Percentiles rank a stretch among this genome's conserved stretches.
Evolutionary conservation across 768 basidiomycete species (phyloP).

Genomic region (Tricholoma sp.): DNA sequence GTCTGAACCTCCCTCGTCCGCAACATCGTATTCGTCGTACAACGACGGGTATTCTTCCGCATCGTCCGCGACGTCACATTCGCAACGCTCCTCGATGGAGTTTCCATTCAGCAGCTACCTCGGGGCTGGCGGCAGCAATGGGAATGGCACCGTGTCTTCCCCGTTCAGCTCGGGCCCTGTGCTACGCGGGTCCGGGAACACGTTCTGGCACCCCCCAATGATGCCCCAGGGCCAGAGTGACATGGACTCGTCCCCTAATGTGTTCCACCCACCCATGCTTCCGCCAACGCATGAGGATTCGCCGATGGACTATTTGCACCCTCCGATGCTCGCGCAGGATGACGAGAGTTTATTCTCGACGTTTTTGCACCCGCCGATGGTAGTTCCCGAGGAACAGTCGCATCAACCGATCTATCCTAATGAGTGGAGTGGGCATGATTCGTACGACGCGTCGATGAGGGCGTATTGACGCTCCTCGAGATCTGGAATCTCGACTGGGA

Average conservation of each 20-base stretch:
- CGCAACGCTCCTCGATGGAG: conserved; percentile 64
- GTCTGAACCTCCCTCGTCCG: conserved; percentile 54
- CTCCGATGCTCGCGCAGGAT: conserved; percentile 52
- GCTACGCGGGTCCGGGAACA: conserved; percentile 51
- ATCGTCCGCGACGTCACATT: conserved; percentile 51
- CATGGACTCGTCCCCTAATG: conserved; percentile 37
- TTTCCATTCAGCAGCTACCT: conserved; percentile 53
- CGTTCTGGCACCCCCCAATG: conserved; percentile 81
- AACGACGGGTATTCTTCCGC: conserved; percentile 56
- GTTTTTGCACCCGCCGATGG: conserved; percentile 44
- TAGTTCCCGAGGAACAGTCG: conserved; percentile 29
- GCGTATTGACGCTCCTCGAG: conserved; percentile 10
- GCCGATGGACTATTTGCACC: conserved; percentile 71
- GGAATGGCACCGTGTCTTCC: conserved; percentile 15
- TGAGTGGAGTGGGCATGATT: conserved; percentile 14
- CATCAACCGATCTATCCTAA: conserved; percentile 23
- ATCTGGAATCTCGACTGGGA: neutral
- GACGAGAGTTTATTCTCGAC: conserved; percentile 57
- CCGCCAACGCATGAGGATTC: conserved; percentile 47
- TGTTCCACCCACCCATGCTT: conserved; percentile 70
- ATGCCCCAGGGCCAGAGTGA: conserved; percentile 35
- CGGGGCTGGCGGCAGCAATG: neutral
- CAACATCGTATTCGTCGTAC: conserved; percentile 59
- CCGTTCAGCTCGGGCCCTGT: conserved; percentile 36
- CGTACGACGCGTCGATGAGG: conserved; percentile 19